These are phyloP conservation scores for Mycena vulgaris DNA, from an alignment of 768 basidiomycete genomes.

Conservation along the genomic window DNA sequence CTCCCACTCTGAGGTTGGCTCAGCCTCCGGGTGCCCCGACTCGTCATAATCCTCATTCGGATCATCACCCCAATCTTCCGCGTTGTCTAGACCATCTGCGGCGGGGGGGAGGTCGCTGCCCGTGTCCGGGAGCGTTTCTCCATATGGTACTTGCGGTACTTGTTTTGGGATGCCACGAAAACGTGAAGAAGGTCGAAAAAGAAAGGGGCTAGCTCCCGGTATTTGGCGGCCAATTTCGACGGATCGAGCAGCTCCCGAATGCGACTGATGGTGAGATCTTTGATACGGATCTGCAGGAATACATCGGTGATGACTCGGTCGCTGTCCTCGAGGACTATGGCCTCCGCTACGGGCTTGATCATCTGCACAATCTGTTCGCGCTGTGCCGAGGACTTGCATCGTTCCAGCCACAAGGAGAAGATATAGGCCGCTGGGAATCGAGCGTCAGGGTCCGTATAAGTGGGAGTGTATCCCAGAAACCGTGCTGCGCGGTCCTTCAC, in stretches of 20 bases:
- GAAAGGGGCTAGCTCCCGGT: not conserved
- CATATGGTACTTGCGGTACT: no score
- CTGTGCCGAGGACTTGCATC: not conserved
- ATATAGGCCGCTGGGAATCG: not conserved
- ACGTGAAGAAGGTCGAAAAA: not conserved
- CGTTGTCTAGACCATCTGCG: not conserved
- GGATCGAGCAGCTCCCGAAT: not conserved
- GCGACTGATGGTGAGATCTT: not conserved
- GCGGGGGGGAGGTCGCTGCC: no score
- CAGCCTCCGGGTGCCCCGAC: constrained; percentile 5
- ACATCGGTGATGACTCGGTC: not conserved
- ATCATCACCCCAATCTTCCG: constrained; percentile 36
- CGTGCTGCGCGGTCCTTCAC: not conserved
- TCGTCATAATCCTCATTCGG: constrained; percentile 38
- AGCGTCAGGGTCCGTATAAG: no score
- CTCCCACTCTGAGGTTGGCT: constrained; percentile 4
- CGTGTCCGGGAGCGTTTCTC: no score
- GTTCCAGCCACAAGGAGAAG: not conserved
- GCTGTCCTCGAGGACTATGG: not conserved
- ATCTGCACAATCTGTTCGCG: not conserved
- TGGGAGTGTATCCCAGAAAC: not conserved
- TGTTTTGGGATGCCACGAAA: not conserved
- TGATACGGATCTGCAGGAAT: not conserved
- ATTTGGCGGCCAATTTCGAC: not conserved
- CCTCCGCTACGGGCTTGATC: not conserved